These are phyloP conservation scores for Schizonepeta tenuifolia DNA, from an alignment of 257 asterid genomes.

Conservation along the genomic window DNA sequence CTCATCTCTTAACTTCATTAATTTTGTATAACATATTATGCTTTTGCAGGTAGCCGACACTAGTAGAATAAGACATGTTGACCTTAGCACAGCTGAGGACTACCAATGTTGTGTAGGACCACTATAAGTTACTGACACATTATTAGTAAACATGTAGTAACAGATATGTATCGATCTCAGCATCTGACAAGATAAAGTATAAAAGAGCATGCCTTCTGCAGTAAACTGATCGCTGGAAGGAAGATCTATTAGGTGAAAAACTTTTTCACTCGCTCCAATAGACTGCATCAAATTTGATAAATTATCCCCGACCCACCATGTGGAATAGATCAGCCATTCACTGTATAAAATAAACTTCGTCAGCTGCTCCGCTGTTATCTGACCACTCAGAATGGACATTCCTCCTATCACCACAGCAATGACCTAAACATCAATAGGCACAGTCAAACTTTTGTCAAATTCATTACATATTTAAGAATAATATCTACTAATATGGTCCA, in stretches of 20 bases:
- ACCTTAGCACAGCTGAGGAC: not conserved
- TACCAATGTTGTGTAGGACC: not conserved
- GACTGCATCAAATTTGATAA: conserved; percentile 93
- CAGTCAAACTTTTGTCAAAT: conserved; percentile 18
- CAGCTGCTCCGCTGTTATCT: conserved; percentile 94
- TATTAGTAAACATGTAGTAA: not conserved
- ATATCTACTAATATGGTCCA: conserved; percentile 19
- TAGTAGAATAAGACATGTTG: not conserved
- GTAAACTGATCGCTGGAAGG: conserved; percentile 70
- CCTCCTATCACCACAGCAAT: conserved; percentile 98
- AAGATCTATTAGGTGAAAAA: conserved; percentile 80
- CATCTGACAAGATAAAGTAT: conserved; percentile 21
- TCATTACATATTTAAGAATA: conserved; percentile 14
- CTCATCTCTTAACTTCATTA: not conserved
- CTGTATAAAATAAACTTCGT: conserved; percentile 94
- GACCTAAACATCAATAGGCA: conserved; percentile 54
- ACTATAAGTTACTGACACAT: not conserved
- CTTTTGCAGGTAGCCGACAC: not conserved
- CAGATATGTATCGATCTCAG: conserved; percentile 16
- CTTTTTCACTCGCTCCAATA: conserved; percentile 97
- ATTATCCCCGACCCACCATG: conserved; percentile 99
- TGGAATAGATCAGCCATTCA: conserved; percentile 96
- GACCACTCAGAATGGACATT: conserved; percentile 84
- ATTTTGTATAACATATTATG: not conserved
- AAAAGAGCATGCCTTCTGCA: conserved; percentile 63